Conservation (phyloP, 805 yeast genomes). For the Candida sanyiensis region DNA sequence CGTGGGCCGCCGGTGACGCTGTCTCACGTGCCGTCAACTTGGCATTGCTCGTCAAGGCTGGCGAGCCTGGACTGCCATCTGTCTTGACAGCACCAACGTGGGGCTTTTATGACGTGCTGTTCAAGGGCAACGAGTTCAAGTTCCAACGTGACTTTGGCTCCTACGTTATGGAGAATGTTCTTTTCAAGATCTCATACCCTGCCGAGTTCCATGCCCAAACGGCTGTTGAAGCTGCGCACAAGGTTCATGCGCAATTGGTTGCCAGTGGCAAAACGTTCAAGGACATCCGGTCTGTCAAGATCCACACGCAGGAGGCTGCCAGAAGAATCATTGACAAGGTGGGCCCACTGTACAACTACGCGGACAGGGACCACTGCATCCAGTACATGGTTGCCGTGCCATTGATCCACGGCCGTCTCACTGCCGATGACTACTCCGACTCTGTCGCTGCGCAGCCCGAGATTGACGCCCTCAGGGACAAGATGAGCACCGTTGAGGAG, state of each 20-base stretch:
- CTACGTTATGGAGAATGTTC: slow-evolving; percentile 57
- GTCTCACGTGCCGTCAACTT: slow-evolving; percentile 53
- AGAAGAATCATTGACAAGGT: slow-evolving; percentile 53
- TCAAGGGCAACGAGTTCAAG: slow-evolving; percentile 45
- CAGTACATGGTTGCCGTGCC: slow-evolving; percentile 61
- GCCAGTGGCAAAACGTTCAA: slow-evolving; percentile 37
- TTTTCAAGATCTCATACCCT: slow-evolving; percentile 58
- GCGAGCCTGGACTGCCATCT: slow-evolving; percentile 53
- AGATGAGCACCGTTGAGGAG: slow-evolving; percentile 51
- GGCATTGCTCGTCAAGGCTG: slow-evolving; percentile 46
- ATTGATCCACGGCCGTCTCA: slow-evolving; percentile 46
- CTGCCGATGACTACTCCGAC: slow-evolving; percentile 55
- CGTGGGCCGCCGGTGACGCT: slow-evolving; percentile 68
- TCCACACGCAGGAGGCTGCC: slow-evolving; percentile 58
- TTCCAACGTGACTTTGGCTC: slow-evolving; percentile 51
- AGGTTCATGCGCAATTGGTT: slow-evolving; percentile 33
- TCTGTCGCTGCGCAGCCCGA: slow-evolving; percentile 44
- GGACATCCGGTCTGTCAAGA: slow-evolving; percentile 44
- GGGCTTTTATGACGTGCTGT: slow-evolving; percentile 61
- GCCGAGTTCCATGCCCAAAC: slow-evolving; percentile 66
- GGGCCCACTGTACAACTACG: slow-evolving; percentile 57
- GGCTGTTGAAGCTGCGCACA: slow-evolving; percentile 54
- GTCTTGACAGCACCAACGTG: slow-evolving; percentile 52
- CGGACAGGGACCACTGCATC: slow-evolving; percentile 61
- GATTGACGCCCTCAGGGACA: slow-evolving; percentile 45